These are phyloP conservation scores for Ceratocystis variospora DNA, from an alignment of 2,329 filamentous ascomycete genomes.

Conservation along the genomic window DNA sequence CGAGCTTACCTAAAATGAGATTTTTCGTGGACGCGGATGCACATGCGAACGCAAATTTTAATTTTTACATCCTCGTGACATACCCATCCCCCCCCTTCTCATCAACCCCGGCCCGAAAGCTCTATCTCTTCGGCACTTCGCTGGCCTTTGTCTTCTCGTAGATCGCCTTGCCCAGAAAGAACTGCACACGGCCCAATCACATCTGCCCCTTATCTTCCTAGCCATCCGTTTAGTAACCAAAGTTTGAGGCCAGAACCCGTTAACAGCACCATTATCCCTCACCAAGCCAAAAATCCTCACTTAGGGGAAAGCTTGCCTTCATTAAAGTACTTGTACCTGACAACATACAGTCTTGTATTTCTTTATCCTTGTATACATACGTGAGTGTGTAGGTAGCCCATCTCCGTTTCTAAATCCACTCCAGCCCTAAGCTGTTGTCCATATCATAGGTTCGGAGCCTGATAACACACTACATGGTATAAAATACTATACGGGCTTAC, in stretches of 20 bases:
- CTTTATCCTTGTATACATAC: not conserved
- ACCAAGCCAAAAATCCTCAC: not conserved
- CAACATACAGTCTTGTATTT: not conserved
- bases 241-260: slow-evolving; percentile 3
- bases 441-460: not conserved
- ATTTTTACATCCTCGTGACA: not conserved
- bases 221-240: not conserved
- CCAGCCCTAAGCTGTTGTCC: not conserved
- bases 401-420: not conserved
- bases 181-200: not conserved
- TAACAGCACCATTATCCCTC: not conserved
- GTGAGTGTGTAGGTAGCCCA: not conserved
- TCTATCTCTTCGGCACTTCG: not conserved
- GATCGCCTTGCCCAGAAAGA: not conserved
- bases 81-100: not conserved
- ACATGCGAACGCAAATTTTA: not conserved
- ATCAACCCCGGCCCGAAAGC: not conserved
- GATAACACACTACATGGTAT: not conserved
- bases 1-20: not conserved
- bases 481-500: not conserved
- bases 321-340: not conserved
- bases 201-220: not conserved
- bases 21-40: not conserved
- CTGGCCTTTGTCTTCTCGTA: not conserved
- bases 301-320: not conserved